Base-by-base conservation (phyloP, 2,329 filamentous ascomycete species). In the Cladosporium sp. region DNA sequence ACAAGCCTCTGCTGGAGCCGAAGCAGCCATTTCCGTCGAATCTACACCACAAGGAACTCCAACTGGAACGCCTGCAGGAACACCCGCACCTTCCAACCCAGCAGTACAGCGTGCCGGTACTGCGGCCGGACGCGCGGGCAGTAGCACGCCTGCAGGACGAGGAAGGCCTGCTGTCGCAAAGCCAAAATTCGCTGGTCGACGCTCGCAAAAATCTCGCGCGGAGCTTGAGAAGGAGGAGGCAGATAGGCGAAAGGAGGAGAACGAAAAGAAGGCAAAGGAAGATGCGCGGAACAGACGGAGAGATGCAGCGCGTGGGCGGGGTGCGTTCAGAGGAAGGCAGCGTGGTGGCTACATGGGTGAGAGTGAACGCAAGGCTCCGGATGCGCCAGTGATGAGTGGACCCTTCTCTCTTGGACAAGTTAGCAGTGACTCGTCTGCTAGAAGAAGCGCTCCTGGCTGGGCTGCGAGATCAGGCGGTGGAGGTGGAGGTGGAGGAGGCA, bases 271-370 rank as follows among this genome's bases (percentile, higher is more conserved):
- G 24, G 64, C 62, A 12, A 63, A 66, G 36, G 64, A 60, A 42
- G 61, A 60, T 17, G 60, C 58, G 8, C 55, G 54, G 36, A 58
- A 54, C 41, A 43, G 47, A 42, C 57, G 49, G 56, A 62, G 51
- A 56, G 56, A 56, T 58, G 62, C 50, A 50, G 50, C 56, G 51
- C 51, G 56, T 43, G 61, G 61, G 24, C 61, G 58, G 13, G 56
- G 59, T n/a, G 53, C 56, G 17, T 56, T 60, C 37, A 57, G 65
- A 27, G 61, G 59, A 9, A 56, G 64, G 53, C 63, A 61, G n/a
- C 60, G 72, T 59, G 72, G 72, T 54, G 73, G 73, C 7, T 75
- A 69, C 54, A 72, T 70, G 61, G 64, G 67, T 18, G 65, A 66
- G 44, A 54, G 56, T 11, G 61, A 58, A 34, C 57, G 59, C 29